Percentiles rank a stretch among this genome's conserved stretches.
Conservation (phyloP, 345 rosid species). For the Salix dunnii region DNA sequence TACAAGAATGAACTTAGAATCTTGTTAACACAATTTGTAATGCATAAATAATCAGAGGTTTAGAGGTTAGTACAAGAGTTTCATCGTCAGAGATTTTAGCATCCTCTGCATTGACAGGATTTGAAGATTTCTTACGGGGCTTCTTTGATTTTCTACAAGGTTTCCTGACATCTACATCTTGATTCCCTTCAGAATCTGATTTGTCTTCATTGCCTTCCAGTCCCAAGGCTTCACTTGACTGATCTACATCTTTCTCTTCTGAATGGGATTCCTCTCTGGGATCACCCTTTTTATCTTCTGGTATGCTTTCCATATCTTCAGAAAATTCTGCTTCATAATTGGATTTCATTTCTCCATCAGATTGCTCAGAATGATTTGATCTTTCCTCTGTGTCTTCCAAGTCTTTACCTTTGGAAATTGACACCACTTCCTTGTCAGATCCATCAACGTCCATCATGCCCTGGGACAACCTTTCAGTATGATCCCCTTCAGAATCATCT, state of each 20-base stretch:
- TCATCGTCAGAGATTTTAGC: constrained; percentile 76
- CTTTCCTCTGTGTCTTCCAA: constrained; percentile 36
- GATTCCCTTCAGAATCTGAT: constrained; percentile 43
- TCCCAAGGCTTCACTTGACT: constrained; percentile 36
- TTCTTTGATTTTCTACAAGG: constrained; percentile 23
- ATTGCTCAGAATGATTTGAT: constrained; percentile 30
- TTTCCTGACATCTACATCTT: constrained; percentile 29
- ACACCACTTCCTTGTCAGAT: constrained; percentile 41
- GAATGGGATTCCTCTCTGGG: constrained; percentile 28
- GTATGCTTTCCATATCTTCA: constrained; percentile 23
- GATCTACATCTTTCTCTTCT: constrained; percentile 39
- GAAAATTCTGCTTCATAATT: constrained; percentile 39
- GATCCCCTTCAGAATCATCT: constrained; percentile 45
- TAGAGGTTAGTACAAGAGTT: constrained; percentile 65
- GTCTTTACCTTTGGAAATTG: constrained; percentile 34
- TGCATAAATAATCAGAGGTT: constrained; percentile 11
- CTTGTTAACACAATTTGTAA: background rate
- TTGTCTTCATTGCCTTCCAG: constrained; percentile 35
- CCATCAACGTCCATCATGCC: constrained; percentile 28
- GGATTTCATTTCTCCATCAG: constrained; percentile 43
- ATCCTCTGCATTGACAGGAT: constrained; percentile 28
- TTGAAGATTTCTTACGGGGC: constrained; percentile 14
- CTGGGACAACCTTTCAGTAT: constrained; percentile 32
- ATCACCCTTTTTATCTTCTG: constrained; percentile 31
- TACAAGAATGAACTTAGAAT: constrained; percentile 3